phyloP scores from a whole-genome alignment of 2,329 filamentous ascomycete species.

The Fusarium sarcochroum region DNA sequence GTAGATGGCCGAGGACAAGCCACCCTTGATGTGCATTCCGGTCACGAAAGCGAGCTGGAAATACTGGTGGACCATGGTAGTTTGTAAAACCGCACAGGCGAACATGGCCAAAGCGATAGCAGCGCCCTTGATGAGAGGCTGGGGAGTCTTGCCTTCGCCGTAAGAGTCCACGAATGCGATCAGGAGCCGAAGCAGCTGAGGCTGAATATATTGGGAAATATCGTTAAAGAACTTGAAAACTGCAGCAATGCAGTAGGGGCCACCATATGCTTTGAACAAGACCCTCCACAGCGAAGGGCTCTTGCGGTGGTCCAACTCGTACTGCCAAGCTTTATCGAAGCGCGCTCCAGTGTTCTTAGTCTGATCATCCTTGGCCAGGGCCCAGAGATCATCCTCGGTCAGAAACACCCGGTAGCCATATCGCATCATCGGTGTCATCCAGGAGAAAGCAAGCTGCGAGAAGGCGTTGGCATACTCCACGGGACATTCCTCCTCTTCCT shows the following conservation, averaged over 20 bases:
- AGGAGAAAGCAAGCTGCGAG: constrained; percentile 92
- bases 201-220: constrained; percentile 87
- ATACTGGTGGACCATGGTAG: constrained; percentile 93
- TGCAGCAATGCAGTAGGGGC: constrained; percentile 84
- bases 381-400: constrained; percentile 97
- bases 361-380: constrained; percentile 83
- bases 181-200: constrained; percentile 86
- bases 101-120: constrained; percentile 96
- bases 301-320: constrained; percentile 79
- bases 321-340: constrained; percentile 82
- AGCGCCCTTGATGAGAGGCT: constrained; percentile 86
- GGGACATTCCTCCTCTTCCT: constrained; percentile 75
- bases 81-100: constrained; percentile 85
- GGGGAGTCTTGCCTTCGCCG: constrained; percentile 68
- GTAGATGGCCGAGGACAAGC: constrained; percentile 92
- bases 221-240: constrained; percentile 94
- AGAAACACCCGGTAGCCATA: constrained; percentile 92
- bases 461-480: constrained; percentile 95
- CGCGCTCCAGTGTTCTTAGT: constrained; percentile 79
- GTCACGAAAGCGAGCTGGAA: constrained; percentile 96
- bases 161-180: constrained; percentile 91
- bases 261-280: constrained; percentile 85
- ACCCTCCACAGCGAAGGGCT: constrained; percentile 83
- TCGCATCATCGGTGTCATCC: constrained; percentile 99
- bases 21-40: constrained; percentile 96